These are phyloP conservation scores for Cladosporium sp. DNA, from an alignment of 2,329 filamentous ascomycete species.

Conservation along the genomic window DNA sequence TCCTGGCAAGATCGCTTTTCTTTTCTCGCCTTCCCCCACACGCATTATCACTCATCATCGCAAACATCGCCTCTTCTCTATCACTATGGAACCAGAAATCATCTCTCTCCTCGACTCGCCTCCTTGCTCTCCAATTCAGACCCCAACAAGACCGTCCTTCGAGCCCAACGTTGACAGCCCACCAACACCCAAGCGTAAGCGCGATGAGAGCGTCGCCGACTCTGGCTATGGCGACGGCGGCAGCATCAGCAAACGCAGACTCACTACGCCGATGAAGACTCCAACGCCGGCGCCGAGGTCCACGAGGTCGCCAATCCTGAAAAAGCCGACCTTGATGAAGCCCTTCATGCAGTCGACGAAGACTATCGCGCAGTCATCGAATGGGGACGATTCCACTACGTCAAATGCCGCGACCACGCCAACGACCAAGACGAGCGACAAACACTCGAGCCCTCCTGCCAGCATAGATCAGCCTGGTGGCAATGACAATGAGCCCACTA, in stretches of 20 bases:
- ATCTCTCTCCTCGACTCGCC: neutral
- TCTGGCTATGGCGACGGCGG: neutral
- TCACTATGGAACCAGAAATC: neutral
- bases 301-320: neutral
- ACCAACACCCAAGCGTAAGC: slow-evolving; percentile 6
- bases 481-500: neutral
- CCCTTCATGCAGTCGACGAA: too few species aligned
- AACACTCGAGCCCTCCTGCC: neutral
- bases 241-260: neutral
- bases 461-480: neutral
- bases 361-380: too few species aligned
- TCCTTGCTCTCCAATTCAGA: neutral
- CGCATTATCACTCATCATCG: too few species aligned
- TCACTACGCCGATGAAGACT: neutral
- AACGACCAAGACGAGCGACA: neutral
- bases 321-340: neutral
- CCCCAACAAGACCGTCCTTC: neutral
- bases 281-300: neutral
- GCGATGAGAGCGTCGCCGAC: neutral
- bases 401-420: neutral
- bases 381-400: neutral
- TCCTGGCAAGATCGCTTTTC: too few species aligned
- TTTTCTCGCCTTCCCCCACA: too few species aligned
- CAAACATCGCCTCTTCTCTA: neutral
- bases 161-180: neutral